A percentile compares a stretch with the other conserved stretches of the same genome.
phyloP scores from a whole-genome alignment of 192 early-diverging fungal genomes.

The Thamnidium elegans region DNA sequence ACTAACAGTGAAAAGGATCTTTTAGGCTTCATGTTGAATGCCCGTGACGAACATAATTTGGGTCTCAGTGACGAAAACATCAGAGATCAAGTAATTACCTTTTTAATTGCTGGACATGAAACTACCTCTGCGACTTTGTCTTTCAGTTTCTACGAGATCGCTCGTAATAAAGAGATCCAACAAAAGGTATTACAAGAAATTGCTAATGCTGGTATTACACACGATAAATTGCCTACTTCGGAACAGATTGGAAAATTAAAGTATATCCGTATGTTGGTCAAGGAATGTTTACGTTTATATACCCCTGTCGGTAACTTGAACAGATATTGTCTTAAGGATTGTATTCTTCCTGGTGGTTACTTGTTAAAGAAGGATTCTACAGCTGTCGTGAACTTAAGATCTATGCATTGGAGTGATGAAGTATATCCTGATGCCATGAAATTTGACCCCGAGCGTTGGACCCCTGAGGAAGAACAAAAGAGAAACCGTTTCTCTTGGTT shows the following conservation, averaged over 20 bases:
- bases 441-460: constrained; percentile 56
- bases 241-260: constrained; percentile 17
- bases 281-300: constrained; percentile 35
- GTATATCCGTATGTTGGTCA: constrained; percentile 19
- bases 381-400: constrained; percentile 28
- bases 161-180: constrained; percentile 35
- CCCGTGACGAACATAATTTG: constrained; percentile 33
- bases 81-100: constrained; percentile 29
- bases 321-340: constrained; percentile 42
- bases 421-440: constrained; percentile 41
- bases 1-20: constrained; percentile 41
- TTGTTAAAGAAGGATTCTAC: constrained; percentile 24
- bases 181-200: constrained; percentile 27
- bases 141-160: constrained; percentile 47
- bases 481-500: constrained; percentile 49
- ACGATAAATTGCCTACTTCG: constrained; percentile 19
- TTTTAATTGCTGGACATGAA: constrained; percentile 56
- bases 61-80: constrained; percentile 14
- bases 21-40: constrained; percentile 55
- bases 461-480: constrained; percentile 47
- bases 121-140: constrained; percentile 56
- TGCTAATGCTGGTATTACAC: constrained; percentile 16
- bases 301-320: constrained; percentile 43
- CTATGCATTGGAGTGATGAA: constrained; percentile 45
- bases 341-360: constrained; percentile 44